These are phyloP conservation scores for Noccaea bulbosa DNA, from an alignment of 345 rosid genomes.

Conservation along the genomic window DNA sequence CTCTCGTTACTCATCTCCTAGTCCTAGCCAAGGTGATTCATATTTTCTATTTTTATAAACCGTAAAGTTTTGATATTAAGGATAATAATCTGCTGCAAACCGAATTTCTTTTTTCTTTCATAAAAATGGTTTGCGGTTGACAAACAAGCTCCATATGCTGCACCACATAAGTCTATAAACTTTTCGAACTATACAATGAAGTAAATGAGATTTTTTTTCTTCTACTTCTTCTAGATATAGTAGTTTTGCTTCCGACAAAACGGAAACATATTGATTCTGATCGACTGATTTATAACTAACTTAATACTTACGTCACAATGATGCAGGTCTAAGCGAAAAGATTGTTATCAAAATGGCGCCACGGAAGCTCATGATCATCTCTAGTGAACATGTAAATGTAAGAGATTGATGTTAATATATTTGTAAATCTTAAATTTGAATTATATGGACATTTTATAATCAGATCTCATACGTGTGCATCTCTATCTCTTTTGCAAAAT, in stretches of 20 bases:
- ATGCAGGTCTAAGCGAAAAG: conserved; percentile 26
- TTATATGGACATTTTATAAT: no score
- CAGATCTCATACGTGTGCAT: neutral
- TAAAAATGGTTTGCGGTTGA: no score
- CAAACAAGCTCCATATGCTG: no score
- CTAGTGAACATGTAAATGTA: conserved; percentile 36
- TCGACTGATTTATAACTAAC: neutral
- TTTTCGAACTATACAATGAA: neutral
- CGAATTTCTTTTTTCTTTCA: no score
- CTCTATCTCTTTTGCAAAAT: conserved; percentile 1
- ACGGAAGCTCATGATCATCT: conserved; percentile 39
- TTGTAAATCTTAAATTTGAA: no score
- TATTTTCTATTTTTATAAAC: neutral
- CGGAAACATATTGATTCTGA: neutral
- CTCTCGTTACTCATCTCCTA: conserved; percentile 28
- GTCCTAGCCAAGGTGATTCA: conserved; percentile 36
- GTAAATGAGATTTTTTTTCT: neutral
- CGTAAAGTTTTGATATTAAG: neutral
- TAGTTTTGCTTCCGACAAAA: neutral
- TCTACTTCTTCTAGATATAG: neutral
- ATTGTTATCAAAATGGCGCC: neutral
- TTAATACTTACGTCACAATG: neutral
- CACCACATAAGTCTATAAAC: neutral
- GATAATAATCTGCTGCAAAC: neutral
- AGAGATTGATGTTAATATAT: neutral